Evolutionary conservation across 257 asterid species (phyloP), one percentile per base, ranked within the genome.

Genomic region (Solanum raphanifolium): DNA sequence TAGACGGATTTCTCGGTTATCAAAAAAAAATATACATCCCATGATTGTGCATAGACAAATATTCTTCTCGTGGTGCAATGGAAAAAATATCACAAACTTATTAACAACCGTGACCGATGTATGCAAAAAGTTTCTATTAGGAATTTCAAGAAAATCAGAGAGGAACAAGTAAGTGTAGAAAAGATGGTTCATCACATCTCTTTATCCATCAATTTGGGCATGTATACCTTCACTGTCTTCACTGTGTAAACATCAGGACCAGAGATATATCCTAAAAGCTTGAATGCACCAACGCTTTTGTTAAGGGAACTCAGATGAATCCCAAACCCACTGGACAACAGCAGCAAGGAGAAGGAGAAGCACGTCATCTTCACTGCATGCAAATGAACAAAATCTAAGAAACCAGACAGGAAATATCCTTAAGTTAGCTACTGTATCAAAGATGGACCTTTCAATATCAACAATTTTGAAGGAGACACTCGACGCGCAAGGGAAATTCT

Each of bases 221-320:
- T 52, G 23, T 5, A 16, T 52, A 52, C 60, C 60, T 52, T 52
- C 90, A 87, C 89, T 87, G 93, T 90, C 21, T 15, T 48, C 90
- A 87, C 89, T 87, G 43, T 39, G 43, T 9, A 39, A 72, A 88
- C 82, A 66, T 93, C 94, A 71, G 97, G 98, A 89, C 91, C 94
- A 79, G 99, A 95, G 74, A 96, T 89, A 90, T 92, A 95, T 71
- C 98, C 99, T 89, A 93, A 90, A 87, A 94, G 97, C 90, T 91
- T 93, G 90, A 94, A 73, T 85, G 87, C 92, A 73, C 94, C 92
- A 87, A 91, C 93, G 88, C 91, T 90, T 87, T 92, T 92, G 88
- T 86, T 65, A 66, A 96, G 90, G 87, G 87, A 88, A 75, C 88
- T 86, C 52, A 91, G 90, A 88, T 91, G 97, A 90, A 94, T 86